These are phyloP conservation scores for Suillus subluteus DNA, from an alignment of 768 basidiomycete species.

Conservation along the genomic window DNA sequence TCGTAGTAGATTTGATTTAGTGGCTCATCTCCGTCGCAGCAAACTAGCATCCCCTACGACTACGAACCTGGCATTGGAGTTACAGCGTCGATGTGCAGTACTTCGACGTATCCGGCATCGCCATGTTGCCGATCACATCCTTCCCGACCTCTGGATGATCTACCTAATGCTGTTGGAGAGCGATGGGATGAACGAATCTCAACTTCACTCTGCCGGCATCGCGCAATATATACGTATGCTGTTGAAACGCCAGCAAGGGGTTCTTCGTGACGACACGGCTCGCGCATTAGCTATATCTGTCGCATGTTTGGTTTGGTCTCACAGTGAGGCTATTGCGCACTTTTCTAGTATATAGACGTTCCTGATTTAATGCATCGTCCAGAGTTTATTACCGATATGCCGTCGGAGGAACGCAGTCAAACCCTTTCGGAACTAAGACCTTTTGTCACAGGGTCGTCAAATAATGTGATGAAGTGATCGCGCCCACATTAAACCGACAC, in stretches of 20 bases:
- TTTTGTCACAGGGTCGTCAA: conserved; percentile 33
- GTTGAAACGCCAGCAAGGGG: conserved; percentile 22
- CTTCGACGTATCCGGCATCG: conserved; percentile 49
- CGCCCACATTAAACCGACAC: conserved; percentile 11
- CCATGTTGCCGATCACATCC: conserved; percentile 32
- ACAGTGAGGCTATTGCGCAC: conserved; percentile 37
- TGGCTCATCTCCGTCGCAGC: conserved; percentile 26
- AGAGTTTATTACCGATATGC: conserved; percentile 44
- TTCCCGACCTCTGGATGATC: conserved; percentile 57
- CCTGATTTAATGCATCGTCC: conserved; percentile 28
- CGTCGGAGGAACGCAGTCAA: conserved; percentile 41
- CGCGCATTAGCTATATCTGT: conserved; percentile 35
- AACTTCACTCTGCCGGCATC: conserved; percentile 47
- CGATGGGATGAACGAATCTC: conserved; percentile 48
- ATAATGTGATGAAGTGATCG: conserved; percentile 32
- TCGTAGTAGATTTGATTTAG: conserved; percentile 50
- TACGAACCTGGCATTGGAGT: conserved; percentile 49
- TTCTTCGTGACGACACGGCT: conserved; percentile 18
- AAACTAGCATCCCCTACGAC: conserved; percentile 38
- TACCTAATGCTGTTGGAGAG: conserved; percentile 67
- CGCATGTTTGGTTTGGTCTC: conserved; percentile 39
- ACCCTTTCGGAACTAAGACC: conserved; percentile 47
- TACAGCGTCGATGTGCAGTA: conserved; percentile 49
- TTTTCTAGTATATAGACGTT: conserved; percentile 24
- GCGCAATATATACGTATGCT: conserved; percentile 31